Evolutionary conservation across 1,139 yeast species (phyloP).

Genomic region (Nakaseomyces nivariensis): DNA sequence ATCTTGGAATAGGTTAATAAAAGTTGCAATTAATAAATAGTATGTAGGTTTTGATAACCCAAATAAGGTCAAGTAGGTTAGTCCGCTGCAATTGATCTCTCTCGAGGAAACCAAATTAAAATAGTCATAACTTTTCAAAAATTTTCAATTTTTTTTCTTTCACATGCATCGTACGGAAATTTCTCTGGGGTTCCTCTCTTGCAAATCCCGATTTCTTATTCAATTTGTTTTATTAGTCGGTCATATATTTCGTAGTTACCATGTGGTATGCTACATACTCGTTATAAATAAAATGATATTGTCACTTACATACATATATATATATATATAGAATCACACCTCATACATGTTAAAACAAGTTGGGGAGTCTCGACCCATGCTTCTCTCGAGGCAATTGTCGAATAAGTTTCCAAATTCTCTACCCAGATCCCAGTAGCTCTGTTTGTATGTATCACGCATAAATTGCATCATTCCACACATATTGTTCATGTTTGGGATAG

Average conservation of each 20-base stretch:
- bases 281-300: too few species aligned
- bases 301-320: too few species aligned
- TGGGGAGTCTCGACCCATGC: slow-evolving; percentile 41
- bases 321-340: background rate
- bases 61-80: too few species aligned
- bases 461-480: slow-evolving; percentile 47
- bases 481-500: slow-evolving; percentile 34
- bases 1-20: too few species aligned
- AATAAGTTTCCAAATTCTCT: slow-evolving; percentile 50
- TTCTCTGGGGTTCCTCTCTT: too few species aligned
- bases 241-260: too few species aligned
- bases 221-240: too few species aligned
- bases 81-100: too few species aligned
- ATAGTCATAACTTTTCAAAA: background rate
- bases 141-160: background rate
- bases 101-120: background rate
- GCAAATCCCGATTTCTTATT: too few species aligned
- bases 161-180: background rate
- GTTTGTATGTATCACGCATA: slow-evolving; percentile 37
- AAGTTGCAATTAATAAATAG: too few species aligned
- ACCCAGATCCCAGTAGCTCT: slow-evolving; percentile 52
- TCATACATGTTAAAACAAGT: slow-evolving; percentile 45
- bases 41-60: too few species aligned
- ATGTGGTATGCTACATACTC: too few species aligned
- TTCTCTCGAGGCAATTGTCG: slow-evolving; percentile 47